A percentile compares a stretch with the other conserved stretches of the same genome.
Conservation (phyloP, 208 protist species). For the Phytomonas serpens region DNA sequence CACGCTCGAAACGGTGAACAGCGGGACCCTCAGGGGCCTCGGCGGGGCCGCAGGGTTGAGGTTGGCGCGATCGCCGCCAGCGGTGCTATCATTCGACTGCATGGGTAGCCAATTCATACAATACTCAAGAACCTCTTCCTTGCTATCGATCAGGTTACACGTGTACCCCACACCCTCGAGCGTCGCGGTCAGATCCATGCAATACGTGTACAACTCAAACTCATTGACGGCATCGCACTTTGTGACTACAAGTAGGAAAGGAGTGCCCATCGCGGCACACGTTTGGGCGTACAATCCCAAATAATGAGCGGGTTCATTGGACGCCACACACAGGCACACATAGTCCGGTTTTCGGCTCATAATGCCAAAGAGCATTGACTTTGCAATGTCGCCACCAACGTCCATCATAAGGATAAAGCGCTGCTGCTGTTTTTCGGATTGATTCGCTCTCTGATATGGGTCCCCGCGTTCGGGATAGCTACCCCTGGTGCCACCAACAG, state of each 20-base stretch:
- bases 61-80: too few relatives aligned
- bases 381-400: slow-evolving; percentile 69
- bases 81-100: background rate
- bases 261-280: slow-evolving; percentile 88
- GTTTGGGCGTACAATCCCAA: slow-evolving; percentile 82
- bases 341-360: slow-evolving; percentile 91
- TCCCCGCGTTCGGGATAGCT: background rate
- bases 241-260: slow-evolving; percentile 91
- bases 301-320: slow-evolving; percentile 22
- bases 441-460: background rate
- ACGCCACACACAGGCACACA: slow-evolving; percentile 62
- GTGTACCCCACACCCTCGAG: slow-evolving; percentile 31
- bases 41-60: slow-evolving; percentile 21
- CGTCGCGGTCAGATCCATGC: slow-evolving; percentile 68
- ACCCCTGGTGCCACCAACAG: background rate
- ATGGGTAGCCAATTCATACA: slow-evolving; percentile 15
- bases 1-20: slow-evolving; percentile 63
- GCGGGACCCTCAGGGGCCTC: slow-evolving; percentile 30
- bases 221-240: slow-evolving; percentile 92
- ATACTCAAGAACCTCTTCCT: slow-evolving; percentile 18
- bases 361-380: slow-evolving; percentile 86
- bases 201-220: slow-evolving; percentile 86
- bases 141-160: slow-evolving; percentile 30
- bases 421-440: slow-evolving; percentile 3
- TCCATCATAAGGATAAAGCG: slow-evolving; percentile 59